These are phyloP conservation scores for Biscogniauxia mediterranea DNA, from an alignment of 2,329 filamentous ascomycete species.

Conservation along the genomic window DNA sequence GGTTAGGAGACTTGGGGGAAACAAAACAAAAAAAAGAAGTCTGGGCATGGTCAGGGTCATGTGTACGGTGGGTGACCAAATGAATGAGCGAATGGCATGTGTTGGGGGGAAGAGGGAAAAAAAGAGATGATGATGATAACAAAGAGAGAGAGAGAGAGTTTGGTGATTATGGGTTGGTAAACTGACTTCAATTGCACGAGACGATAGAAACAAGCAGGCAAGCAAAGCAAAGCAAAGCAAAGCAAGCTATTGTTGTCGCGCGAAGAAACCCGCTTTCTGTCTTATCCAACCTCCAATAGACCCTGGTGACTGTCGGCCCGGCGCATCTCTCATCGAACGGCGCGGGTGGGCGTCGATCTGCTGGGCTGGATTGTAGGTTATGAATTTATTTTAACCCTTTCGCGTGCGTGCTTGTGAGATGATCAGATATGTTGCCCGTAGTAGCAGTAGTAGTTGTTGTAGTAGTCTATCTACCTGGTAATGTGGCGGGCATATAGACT, in stretches of 20 bases:
- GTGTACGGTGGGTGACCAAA: neutral
- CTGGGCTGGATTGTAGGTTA: neutral
- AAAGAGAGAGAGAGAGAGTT: neutral
- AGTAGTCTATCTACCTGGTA: no score
- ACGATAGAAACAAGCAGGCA: constrained; percentile 8
- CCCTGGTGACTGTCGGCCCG: constrained; percentile 29
- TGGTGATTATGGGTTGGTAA: neutral
- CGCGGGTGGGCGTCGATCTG: constrained; percentile 19
- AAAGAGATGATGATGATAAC: neutral
- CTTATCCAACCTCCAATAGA: constrained; percentile 34
- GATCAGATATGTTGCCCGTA: neutral
- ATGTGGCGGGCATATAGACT: neutral
- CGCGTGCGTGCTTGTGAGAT: neutral
- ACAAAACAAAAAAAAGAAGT: neutral
- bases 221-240: no score
- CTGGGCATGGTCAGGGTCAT: neutral
- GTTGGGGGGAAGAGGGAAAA: neutral
- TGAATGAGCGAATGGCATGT: neutral
- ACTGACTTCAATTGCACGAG: constrained; percentile 10
- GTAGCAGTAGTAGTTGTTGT: no score
- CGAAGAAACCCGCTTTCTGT: constrained; percentile 23
- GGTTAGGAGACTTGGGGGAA: neutral
- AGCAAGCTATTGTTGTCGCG: constrained; percentile 26
- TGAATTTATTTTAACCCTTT: neutral
- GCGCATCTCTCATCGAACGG: constrained; percentile 33